Evolutionary conservation across 2,329 filamentous ascomycete species (phyloP).

Genomic region (Onygenales sp.): DNA sequence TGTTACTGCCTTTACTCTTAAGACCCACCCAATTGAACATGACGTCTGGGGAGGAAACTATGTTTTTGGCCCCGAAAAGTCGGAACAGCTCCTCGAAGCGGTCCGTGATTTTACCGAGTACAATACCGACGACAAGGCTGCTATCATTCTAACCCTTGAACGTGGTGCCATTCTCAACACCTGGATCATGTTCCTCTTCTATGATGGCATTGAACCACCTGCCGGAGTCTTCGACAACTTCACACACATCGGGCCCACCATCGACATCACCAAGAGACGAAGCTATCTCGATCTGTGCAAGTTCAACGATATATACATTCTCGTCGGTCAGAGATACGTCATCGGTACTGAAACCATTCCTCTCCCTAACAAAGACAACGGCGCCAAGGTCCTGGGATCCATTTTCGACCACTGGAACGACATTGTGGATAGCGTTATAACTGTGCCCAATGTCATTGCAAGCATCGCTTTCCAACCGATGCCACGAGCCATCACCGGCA

Average conservation of each 20-base stretch:
- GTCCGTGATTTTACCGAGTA: constrained; percentile 31
- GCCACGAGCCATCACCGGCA: constrained; percentile 22
- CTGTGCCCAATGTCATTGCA: constrained; percentile 22
- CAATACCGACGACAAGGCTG: constrained; percentile 51
- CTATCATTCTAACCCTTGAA: constrained; percentile 46
- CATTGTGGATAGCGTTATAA: constrained; percentile 21
- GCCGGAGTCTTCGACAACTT: constrained; percentile 49
- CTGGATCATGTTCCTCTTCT: constrained; percentile 56
- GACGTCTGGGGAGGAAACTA: constrained; percentile 40
- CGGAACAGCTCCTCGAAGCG: constrained; percentile 23
- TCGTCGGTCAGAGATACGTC: constrained; percentile 27
- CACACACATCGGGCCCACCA: constrained; percentile 34
- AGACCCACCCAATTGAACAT: constrained; percentile 21
- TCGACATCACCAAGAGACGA: constrained; percentile 39
- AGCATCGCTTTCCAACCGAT: constrained; percentile 29
- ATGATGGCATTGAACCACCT: constrained; percentile 48
- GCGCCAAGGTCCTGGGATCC: constrained; percentile 19
- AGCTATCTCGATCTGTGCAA: constrained; percentile 39
- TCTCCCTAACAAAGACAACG: constrained; percentile 21
- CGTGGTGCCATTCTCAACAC: constrained; percentile 36
- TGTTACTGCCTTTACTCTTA: constrained; percentile 29
- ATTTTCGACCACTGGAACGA: constrained; percentile 28
- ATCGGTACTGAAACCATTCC: constrained; percentile 33
- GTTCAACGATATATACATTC: constrained; percentile 17
- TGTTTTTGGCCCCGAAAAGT: constrained; percentile 29